These are phyloP conservation scores for Pichia sp. DNA, from an alignment of 1,139 yeast genomes.

Conservation along the genomic window DNA sequence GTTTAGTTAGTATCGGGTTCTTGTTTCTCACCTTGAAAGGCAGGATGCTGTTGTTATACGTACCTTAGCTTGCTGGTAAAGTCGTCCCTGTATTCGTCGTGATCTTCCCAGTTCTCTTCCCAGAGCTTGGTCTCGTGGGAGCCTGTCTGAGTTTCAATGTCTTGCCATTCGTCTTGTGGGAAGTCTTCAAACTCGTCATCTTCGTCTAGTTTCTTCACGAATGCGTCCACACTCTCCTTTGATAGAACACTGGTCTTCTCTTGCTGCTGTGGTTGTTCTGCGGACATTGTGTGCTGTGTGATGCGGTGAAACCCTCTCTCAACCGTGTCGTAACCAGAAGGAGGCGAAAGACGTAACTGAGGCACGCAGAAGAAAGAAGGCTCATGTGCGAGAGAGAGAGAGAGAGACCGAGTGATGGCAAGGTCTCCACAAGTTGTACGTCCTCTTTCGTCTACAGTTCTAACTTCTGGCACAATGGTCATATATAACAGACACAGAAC, in stretches of 20 bases:
- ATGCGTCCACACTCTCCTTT: conserved; percentile 23
- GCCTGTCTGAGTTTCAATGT: conserved; percentile 36
- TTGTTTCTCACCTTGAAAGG: not conserved
- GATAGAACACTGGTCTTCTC: too few relatives aligned
- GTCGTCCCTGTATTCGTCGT: conserved; percentile 71
- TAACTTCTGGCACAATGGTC: too few relatives aligned
- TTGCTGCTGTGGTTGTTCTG: conserved; percentile 1
- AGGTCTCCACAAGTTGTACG: too few relatives aligned
- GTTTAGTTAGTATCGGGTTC: conserved; percentile 10
- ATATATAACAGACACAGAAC: too few relatives aligned
- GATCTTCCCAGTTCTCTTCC: conserved; percentile 98
- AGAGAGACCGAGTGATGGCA: too few relatives aligned
- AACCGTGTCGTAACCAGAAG: too few relatives aligned
- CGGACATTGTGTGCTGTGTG: conserved; percentile 1
- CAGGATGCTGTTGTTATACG: too few relatives aligned
- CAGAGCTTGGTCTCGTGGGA: conserved; percentile 52
- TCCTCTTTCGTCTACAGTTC: too few relatives aligned
- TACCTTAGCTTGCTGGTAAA: conserved; percentile 64
- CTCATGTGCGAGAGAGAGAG: too few relatives aligned
- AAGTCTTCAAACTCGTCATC: conserved; percentile 96
- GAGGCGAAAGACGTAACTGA: too few relatives aligned
- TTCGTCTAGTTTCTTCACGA: conserved; percentile 66
- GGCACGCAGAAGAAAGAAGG: too few relatives aligned
- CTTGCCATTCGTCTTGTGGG: conserved; percentile 71
- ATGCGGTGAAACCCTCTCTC: too few relatives aligned